Conservation (phyloP, 176 grass and related monocot species). For the Carex scoparia region DNA sequence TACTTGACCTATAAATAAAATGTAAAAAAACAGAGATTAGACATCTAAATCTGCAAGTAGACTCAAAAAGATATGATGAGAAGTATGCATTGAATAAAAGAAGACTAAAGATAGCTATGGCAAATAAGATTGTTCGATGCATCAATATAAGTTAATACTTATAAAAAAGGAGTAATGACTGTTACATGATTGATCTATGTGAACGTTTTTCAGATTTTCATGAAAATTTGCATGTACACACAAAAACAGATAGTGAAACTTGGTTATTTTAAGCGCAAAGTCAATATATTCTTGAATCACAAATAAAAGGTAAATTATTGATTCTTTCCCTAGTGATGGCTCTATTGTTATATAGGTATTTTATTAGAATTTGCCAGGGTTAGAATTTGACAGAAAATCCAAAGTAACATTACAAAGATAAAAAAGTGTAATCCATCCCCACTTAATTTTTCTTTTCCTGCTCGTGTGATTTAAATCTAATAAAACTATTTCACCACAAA, state of each 20-base stretch:
- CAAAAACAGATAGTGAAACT: neutral
- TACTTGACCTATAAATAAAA: constrained; percentile 65
- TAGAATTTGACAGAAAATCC: neutral
- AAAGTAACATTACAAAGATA: neutral
- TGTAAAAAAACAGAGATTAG: neutral
- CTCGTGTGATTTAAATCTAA: neutral
- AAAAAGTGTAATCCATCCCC: neutral
- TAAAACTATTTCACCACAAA: neutral
- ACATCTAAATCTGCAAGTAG: neutral
- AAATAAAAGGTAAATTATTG: neutral
- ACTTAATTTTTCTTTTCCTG: neutral
- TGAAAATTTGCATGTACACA: no score
- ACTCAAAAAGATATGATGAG: neutral
- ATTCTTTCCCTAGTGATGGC: neutral
- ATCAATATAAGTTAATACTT: neutral
- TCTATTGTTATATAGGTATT: neutral
- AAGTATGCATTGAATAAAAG: neutral
- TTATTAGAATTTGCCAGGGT: neutral
- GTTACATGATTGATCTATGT: no score
- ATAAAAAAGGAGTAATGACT: neutral
- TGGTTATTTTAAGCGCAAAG: neutral
- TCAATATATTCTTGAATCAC: neutral
- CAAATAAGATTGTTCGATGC: neutral
- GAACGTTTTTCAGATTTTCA: no score
- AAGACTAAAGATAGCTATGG: neutral